Evolutionary conservation across 129 eudicot species (phyloP), one percentile per base, ranked within the genome.

Genomic region (Gnaphalium uliginosum): DNA sequence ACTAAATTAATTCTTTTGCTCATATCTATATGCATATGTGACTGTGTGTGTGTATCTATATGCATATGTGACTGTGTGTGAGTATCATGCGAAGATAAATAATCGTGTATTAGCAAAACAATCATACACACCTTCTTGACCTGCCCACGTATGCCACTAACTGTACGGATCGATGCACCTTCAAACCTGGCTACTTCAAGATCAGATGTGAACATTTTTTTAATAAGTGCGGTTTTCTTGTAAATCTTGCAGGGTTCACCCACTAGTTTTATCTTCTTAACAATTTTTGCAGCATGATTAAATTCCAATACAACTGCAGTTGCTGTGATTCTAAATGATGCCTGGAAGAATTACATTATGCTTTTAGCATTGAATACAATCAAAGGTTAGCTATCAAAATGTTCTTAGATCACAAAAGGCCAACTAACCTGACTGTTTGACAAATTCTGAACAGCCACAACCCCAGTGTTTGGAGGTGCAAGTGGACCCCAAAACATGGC

Each of bases 401-500:
- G 24, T n/a, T 62, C 19, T 32, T 56, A 72, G n/a, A 58, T 69
- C 64, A 69, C 32, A 71, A 78, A 24, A 68, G 57, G n/a, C 4
- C 5, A 64, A 21, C 67, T 37, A 79, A 92, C 97, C 92, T 92
- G 98, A 63, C 70, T 89, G 68, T 79, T 89, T 41, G 99, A 81
- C 66, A 95, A 78, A 72, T 83, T 95, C 79, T 95, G 99, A 26
- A 95, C 89, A 65, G 97, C 99, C 74, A 95, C 87, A 51, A 95
- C 83, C 67, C 99, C 99, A 2, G 99, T 87, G 82, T 84, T 89
- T 27, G 97, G 94, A 11, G 97, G 99, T 22, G 97, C 99, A 84
- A 94, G 97, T 23, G 97, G 96, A 17, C 97, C 99, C 89, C 90
- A 94, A 76, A 94, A 94, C 99, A 89, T 89, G 63, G 99, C 99